These are phyloP conservation scores for Diaporthe nobilis DNA, from an alignment of 2,329 filamentous ascomycete genomes.

Conservation along the genomic window DNA sequence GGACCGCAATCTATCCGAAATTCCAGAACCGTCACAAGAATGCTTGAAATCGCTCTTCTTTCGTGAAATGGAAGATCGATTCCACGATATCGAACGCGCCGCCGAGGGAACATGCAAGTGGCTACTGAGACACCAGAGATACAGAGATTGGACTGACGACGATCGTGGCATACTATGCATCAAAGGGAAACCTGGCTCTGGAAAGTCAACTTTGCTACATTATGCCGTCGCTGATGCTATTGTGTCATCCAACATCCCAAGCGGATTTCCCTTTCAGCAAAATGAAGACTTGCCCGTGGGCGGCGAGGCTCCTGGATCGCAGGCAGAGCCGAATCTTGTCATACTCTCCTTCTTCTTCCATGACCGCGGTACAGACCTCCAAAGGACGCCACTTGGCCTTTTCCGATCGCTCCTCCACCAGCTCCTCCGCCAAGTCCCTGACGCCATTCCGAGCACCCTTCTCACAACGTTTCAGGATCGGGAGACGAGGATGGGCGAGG, in stretches of 20 bases:
- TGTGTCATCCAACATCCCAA: neutral
- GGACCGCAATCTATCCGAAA: too few relatives aligned
- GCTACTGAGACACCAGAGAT: conserved; percentile 48
- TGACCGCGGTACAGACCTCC: conserved; percentile 49
- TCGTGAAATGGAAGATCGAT: conserved; percentile 47
- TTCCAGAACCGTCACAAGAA: conserved; percentile 43
- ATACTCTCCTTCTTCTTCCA: conserved; percentile 56
- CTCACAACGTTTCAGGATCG: conserved; percentile 41
- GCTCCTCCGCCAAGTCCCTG: conserved; percentile 47
- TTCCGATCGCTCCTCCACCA: conserved; percentile 54
- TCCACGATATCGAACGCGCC: conserved; percentile 45
- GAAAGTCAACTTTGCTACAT: conserved; percentile 45
- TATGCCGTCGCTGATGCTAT: conserved; percentile 46
- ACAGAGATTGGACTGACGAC: conserved; percentile 44
- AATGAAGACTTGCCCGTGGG: too few relatives aligned
- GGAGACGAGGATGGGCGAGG: conserved; percentile 33
- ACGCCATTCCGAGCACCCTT: conserved; percentile 42
- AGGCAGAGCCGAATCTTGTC: neutral
- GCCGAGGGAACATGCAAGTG: conserved; percentile 51
- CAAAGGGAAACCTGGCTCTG: conserved; percentile 55
- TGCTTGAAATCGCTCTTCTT: conserved; percentile 49
- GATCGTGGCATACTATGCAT: conserved; percentile 53
- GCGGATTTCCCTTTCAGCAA: too few relatives aligned
- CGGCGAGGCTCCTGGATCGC: neutral
- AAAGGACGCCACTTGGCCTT: conserved; percentile 52